phyloP scores from a whole-genome alignment of 345 rosid species.

The Populus simonii region DNA sequence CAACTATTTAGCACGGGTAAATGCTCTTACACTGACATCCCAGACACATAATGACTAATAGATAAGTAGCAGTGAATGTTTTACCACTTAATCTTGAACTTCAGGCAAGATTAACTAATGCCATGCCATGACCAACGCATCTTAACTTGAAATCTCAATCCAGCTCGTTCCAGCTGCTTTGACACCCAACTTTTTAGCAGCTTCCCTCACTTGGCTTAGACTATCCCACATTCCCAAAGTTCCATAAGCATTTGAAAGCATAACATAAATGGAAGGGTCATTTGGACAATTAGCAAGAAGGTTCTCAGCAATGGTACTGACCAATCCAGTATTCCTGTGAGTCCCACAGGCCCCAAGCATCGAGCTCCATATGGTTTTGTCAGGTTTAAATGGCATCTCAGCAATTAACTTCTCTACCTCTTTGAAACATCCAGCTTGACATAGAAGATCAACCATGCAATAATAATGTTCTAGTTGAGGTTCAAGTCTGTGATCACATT shows the following conservation, averaged over 20 bases:
- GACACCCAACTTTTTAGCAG: conserved; percentile 42
- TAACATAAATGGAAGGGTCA: conserved; percentile 59
- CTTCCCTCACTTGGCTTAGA: conserved; percentile 52
- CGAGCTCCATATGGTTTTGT: conserved; percentile 68
- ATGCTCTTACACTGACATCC: not conserved
- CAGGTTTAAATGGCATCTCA: conserved; percentile 56
- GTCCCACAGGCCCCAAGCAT: conserved; percentile 61
- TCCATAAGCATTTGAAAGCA: conserved; percentile 66
- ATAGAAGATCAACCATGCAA: conserved; percentile 68
- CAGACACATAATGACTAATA: not conserved
- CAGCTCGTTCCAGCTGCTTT: conserved; percentile 67
- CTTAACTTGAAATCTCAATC: conserved; percentile 41
- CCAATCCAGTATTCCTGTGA: conserved; percentile 46
- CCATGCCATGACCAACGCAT: not conserved
- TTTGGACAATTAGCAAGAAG: conserved; percentile 38
- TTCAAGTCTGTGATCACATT: conserved; percentile 40
- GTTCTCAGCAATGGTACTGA: conserved; percentile 35
- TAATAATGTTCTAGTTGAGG: conserved; percentile 67
- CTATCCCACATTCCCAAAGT: conserved; percentile 61
- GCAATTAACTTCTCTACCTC: conserved; percentile 49
- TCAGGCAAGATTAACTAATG: not conserved
- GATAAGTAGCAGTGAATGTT: not conserved
- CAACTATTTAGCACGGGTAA: not conserved
- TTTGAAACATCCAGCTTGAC: conserved; percentile 54
- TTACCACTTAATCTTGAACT: conserved; percentile 6